A percentile compares a stretch with the other conserved stretches of the same genome.
Evolutionary conservation across 2,329 filamentous ascomycete genomes (phyloP).

Genomic region (Hypoxylon rubiginosum): DNA sequence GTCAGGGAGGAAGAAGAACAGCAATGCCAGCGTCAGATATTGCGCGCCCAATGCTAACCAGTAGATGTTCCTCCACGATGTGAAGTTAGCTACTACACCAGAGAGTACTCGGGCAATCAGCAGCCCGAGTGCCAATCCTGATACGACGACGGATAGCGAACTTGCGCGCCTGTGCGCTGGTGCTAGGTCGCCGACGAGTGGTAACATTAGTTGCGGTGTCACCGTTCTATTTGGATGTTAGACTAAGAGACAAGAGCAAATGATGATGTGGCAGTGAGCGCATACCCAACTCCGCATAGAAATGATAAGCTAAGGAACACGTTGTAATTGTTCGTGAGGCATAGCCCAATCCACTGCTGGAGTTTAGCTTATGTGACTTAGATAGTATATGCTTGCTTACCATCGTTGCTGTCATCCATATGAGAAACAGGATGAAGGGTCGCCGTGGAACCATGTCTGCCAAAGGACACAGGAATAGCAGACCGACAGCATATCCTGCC

Average conservation of each 20-base stretch:
- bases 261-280: slow-evolving; percentile 67
- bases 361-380: neutral
- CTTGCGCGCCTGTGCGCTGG: slow-evolving; percentile 72
- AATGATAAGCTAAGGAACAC: slow-evolving; percentile 74
- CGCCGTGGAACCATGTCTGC: slow-evolving; percentile 72
- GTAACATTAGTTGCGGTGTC: slow-evolving; percentile 72
- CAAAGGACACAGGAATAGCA: slow-evolving; percentile 75
- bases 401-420: slow-evolving; percentile 72
- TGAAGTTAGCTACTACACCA: slow-evolving; percentile 75
- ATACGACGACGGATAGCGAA: slow-evolving; percentile 74
- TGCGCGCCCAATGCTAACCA: slow-evolving; percentile 76
- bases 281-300: slow-evolving; percentile 63
- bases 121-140: slow-evolving; percentile 74
- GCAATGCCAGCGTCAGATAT: slow-evolving; percentile 70
- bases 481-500: slow-evolving; percentile 75
- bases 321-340: slow-evolving; percentile 69
- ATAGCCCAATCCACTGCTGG: slow-evolving; percentile 69
- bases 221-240: slow-evolving; percentile 48
- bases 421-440: slow-evolving; percentile 72
- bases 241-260: slow-evolving; percentile 59
- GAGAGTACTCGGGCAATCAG: slow-evolving; percentile 77
- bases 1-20: slow-evolving; percentile 78
- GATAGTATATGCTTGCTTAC: slow-evolving; percentile 54
- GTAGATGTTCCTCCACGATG: slow-evolving; percentile 76
- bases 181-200: slow-evolving; percentile 76